Percentiles rank a stretch among this genome's conserved stretches.
These are phyloP conservation scores for Achlya hypogyna DNA, from an alignment of 352 stramenopile species.

Conservation along the genomic window DNA sequence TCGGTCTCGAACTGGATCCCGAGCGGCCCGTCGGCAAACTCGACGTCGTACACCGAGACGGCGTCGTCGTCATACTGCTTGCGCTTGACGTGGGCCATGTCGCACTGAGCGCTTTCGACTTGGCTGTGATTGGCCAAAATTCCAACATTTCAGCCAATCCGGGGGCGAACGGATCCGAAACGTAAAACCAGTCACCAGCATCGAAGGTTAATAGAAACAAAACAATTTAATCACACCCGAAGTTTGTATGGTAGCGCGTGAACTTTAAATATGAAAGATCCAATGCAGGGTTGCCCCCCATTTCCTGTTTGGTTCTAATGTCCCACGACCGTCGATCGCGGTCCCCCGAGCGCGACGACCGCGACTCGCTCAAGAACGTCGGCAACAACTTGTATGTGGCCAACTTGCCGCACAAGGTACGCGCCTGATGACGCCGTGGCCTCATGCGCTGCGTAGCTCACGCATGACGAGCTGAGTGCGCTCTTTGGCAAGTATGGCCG, in stretches of 20 bases:
- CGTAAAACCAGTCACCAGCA: background rate
- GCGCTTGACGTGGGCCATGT: background rate
- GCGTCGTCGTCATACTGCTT: conserved; percentile 27
- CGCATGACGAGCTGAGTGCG: conserved; percentile 54
- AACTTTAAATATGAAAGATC: background rate
- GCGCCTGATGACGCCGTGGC: background rate
- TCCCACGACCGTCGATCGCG: background rate
- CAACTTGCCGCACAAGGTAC: conserved; percentile 38
- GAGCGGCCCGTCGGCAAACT: conserved; percentile 36
- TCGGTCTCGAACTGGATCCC: conserved; percentile 52
- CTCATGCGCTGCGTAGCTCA: conserved; percentile 24
- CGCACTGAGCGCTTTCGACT: background rate
- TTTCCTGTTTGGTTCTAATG: background rate
- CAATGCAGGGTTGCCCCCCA: background rate
- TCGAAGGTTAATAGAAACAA: background rate
- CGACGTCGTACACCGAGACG: conserved; percentile 41
- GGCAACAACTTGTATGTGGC: conserved; percentile 80
- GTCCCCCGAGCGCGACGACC: background rate
- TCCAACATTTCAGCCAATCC: background rate
- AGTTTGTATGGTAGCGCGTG: background rate
- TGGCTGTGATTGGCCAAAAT: conserved; percentile 1
- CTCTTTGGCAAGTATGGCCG: conserved; percentile 66
- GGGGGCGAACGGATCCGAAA: background rate
- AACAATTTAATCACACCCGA: background rate
- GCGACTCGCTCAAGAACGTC: conserved; percentile 30